phyloP scores from a whole-genome alignment of 2,329 filamentous ascomycete species.

The Plenodomus tracheiphilus region DNA sequence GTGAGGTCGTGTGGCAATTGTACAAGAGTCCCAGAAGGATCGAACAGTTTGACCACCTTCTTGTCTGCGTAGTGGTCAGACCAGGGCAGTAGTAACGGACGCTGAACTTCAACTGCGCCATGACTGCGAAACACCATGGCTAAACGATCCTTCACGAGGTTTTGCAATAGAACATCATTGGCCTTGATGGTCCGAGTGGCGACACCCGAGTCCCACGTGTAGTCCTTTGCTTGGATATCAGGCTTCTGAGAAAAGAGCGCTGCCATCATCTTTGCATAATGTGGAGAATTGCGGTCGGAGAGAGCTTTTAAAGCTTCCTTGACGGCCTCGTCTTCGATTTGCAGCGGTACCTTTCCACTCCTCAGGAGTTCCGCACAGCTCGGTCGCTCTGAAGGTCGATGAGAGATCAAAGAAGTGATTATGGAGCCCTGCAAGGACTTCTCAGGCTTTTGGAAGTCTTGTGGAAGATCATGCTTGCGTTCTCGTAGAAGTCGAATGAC shows the following conservation, averaged over 20 bases:
- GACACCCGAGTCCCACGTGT: conserved; percentile 53
- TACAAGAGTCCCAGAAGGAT: conserved; percentile 81
- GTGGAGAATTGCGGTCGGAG: conserved; percentile 79
- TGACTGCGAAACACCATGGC: conserved; percentile 82
- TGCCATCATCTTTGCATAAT: conserved; percentile 88
- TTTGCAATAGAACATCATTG: conserved; percentile 68
- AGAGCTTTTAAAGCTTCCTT: conserved; percentile 79
- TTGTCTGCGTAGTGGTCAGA: conserved; percentile 72
- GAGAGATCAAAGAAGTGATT: conserved; percentile 76
- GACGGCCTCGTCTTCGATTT: conserved; percentile 91
- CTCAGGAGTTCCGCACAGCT: conserved; percentile 80
- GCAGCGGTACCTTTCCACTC: conserved; percentile 83
- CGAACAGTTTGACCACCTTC: conserved; percentile 78
- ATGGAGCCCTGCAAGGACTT: conserved; percentile 73
- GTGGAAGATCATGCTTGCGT: conserved; percentile 69
- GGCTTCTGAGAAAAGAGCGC: conserved; percentile 75
- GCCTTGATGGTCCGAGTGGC: conserved; percentile 38
- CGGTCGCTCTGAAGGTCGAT: conserved; percentile 80
- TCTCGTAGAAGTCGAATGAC: conserved; percentile 72
- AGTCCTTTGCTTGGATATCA: conserved; percentile 76
- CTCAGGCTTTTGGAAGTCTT: conserved; percentile 72
- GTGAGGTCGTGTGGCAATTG: conserved; percentile 95
- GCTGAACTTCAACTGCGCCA: conserved; percentile 79
- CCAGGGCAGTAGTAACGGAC: conserved; percentile 77
- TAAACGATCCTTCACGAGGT: conserved; percentile 73